phyloP scores from a whole-genome alignment of 371 early-diverging fungal genomes.

The Dichotomocladium elegans region DNA sequence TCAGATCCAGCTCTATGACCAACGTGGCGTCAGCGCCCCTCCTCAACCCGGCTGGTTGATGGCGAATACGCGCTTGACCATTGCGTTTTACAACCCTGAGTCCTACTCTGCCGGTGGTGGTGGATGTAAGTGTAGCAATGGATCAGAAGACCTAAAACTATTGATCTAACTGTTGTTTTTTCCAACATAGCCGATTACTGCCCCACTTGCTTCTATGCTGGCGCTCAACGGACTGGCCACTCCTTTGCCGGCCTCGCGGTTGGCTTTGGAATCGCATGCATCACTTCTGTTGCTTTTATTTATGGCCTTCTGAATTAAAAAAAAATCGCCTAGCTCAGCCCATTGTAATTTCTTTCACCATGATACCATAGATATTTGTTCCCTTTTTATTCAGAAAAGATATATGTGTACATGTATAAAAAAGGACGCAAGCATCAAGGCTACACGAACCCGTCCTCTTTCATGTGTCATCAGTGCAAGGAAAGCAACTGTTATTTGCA shows the following conservation, averaged over 20 bases:
- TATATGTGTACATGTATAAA: no score
- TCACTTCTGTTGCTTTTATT: slow-evolving; percentile 32
- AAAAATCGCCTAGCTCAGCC: no score
- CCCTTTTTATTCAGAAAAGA: background rate
- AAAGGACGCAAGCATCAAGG: no score
- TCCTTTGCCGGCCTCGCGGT: slow-evolving; percentile 26
- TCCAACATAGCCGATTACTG: slow-evolving; percentile 28
- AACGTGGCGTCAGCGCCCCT: slow-evolving; percentile 35
- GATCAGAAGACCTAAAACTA: background rate
- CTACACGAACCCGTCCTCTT: no score
- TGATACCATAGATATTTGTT: no score
- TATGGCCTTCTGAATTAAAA: slow-evolving; percentile 23
- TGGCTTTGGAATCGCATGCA: slow-evolving; percentile 33
- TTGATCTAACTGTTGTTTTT: background rate
- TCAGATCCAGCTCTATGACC: slow-evolving; percentile 43
- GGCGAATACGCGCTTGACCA: slow-evolving; percentile 28
- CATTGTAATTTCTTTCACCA: background rate
- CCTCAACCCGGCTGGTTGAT: slow-evolving; percentile 35
- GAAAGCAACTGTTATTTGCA: no score
- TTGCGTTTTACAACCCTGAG: slow-evolving; percentile 42
- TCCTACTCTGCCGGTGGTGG: slow-evolving; percentile 14
- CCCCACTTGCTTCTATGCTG: slow-evolving; percentile 41
- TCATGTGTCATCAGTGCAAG: no score
- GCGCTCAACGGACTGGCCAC: slow-evolving; percentile 15
- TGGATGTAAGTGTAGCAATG: slow-evolving; percentile 1